Base-by-base conservation (phyloP, 2,329 filamentous ascomycete species). In the Pseudohalonectria lignicola region DNA sequence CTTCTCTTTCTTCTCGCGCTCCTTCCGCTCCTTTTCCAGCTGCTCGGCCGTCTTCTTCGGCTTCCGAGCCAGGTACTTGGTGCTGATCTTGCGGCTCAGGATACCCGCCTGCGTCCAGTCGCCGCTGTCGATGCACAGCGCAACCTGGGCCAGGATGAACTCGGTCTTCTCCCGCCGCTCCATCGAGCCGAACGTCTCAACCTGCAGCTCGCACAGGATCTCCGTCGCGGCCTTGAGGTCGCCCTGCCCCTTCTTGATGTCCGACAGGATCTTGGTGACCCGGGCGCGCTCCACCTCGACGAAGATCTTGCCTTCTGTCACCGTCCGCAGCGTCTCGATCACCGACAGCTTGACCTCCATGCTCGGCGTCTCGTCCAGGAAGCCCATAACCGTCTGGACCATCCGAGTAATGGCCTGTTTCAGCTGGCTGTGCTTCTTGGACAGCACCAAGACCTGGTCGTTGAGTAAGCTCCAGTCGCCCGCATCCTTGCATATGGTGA, bases 261-360 rank as follows among this genome's bases (percentile, higher is more conserved):
- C 79, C 37, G 92, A 96, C 11, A 98, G 73, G 47, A 94, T 93
- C 57, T 82, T 86, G 52, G 92, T 98, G 43, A 98, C 82, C 49
- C 92, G 84, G 47, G 92, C 92, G 49, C 92, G 81, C 71, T 98
- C 92, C 38, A 98, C 92, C 69, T 98, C 92, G 52, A 98, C 90
- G 54, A 98, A 98, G 59, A 98, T 98, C 82, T 98, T 98, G 64
- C 92, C 92, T 64, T 98, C 92, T 8, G 92, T 98, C 35, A 98
- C 90, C 31, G 90, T 96, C 51, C 92, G 79, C 53, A 98, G 63
- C 2, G 90, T 93, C 64, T 98, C 90, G 53, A 98, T 98, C 42
- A 94, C 79, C 17, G 85, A 82, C 41, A 98, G 70, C 67, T 96
- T 98, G 26, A 79, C 87, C 50, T 95, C 87, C 43, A 86, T 55